These are phyloP conservation scores for Artomyces pyxidatus DNA, from an alignment of 768 basidiomycete genomes.

Conservation along the genomic window DNA sequence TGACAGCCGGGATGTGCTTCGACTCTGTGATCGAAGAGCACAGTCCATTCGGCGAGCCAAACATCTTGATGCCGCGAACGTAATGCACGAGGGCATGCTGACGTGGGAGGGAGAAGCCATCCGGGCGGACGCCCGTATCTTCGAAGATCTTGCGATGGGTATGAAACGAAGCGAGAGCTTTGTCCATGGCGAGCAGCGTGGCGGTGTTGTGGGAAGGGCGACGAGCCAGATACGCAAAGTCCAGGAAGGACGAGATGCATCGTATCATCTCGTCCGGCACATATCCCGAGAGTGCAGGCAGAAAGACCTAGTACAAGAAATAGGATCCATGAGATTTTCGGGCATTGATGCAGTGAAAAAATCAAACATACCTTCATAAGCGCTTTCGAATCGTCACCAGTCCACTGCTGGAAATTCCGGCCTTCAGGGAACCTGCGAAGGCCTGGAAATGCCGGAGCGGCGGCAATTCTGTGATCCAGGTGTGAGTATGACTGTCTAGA, in stretches of 20 bases:
- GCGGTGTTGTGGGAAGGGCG: neutral
- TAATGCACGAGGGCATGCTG: slow-evolving; percentile 24
- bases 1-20: slow-evolving; percentile 19
- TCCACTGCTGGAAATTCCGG: slow-evolving; percentile 18
- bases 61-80: slow-evolving; percentile 12
- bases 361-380: slow-evolving; percentile 16
- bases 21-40: slow-evolving; percentile 19
- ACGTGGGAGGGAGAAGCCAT: slow-evolving; percentile 18
- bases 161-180: slow-evolving; percentile 13
- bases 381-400: slow-evolving; percentile 18
- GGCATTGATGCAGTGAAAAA: neutral
- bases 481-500: neutral
- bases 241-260: slow-evolving; percentile 13
- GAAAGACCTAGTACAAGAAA: slow-evolving; percentile 13
- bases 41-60: slow-evolving; percentile 19
- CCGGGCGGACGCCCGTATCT: slow-evolving; percentile 9
- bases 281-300: slow-evolving; percentile 10
- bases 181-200: slow-evolving; percentile 5
- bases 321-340: neutral
- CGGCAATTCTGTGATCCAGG: slow-evolving; percentile 14
- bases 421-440: slow-evolving; percentile 14
- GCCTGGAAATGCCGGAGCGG: slow-evolving; percentile 12
- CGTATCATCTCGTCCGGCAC: slow-evolving; percentile 6
- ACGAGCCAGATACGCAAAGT: slow-evolving; percentile 20
- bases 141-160: slow-evolving; percentile 11